Conservation (phyloP, 2,329 filamentous ascomycete species). For the Phoma sp. region DNA sequence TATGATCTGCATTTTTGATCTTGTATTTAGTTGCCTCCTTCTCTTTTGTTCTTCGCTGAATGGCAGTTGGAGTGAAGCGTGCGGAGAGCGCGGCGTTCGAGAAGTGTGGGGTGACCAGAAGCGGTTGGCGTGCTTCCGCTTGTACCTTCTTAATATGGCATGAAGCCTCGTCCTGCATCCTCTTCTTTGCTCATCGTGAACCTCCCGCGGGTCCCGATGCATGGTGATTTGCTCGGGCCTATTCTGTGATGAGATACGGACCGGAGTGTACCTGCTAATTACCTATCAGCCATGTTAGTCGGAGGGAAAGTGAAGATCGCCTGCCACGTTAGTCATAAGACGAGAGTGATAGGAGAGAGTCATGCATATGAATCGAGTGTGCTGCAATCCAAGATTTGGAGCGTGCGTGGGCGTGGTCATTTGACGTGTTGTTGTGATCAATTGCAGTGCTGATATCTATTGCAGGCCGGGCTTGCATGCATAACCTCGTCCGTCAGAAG, state of each 20-base stretch:
- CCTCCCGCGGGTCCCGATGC: slow-evolving; percentile 3
- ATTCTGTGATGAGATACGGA: slow-evolving; percentile 4
- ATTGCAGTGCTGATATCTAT: slow-evolving; percentile 37
- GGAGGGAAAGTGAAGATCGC: slow-evolving; percentile 12
- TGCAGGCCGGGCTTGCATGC: slow-evolving; percentile 28
- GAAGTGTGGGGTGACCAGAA: slow-evolving; percentile 36
- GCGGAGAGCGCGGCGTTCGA: slow-evolving; percentile 25
- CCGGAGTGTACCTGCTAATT: slow-evolving; percentile 6
- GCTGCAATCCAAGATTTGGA: slow-evolving; percentile 30
- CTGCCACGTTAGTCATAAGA: slow-evolving; percentile 24
- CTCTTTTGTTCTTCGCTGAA: not conserved
- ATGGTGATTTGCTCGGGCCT: slow-evolving; percentile 12
- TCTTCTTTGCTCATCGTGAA: slow-evolving; percentile 11
- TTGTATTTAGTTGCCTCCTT: not conserved
- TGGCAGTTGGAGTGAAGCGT: slow-evolving; percentile 8
- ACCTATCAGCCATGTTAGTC: slow-evolving; percentile 11
- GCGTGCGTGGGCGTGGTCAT: slow-evolving; percentile 29
- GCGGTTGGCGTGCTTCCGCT: slow-evolving; percentile 31
- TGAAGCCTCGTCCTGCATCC: slow-evolving; percentile 1
- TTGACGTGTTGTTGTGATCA: slow-evolving; percentile 30
- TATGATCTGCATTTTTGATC: not conserved
- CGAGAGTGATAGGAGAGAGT: slow-evolving; percentile 30
- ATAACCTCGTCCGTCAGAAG: slow-evolving; percentile 29
- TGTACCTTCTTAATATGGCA: slow-evolving; percentile 35
- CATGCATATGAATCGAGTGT: slow-evolving; percentile 11